Conservation (phyloP, 768 basidiomycete species). For the Rhodotorula taiwanensis region DNA sequence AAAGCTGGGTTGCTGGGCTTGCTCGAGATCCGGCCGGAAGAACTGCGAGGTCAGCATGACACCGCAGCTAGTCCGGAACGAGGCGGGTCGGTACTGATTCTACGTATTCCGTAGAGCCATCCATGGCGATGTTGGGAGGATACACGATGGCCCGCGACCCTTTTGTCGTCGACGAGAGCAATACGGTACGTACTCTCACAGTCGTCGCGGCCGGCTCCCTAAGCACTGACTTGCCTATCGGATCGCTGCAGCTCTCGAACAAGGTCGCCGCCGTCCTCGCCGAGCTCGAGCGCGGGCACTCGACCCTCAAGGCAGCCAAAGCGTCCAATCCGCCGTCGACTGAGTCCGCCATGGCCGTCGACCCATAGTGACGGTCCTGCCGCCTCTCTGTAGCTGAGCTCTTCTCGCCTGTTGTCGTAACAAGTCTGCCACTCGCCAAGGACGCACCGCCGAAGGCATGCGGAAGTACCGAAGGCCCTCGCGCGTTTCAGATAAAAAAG, state of each 20-base stretch:
- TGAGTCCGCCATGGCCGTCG: too few relatives aligned
- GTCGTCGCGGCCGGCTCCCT: too few relatives aligned
- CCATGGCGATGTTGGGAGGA: background rate
- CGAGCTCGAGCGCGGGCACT: too few relatives aligned
- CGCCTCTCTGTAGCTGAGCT: too few relatives aligned
- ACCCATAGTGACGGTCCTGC: too few relatives aligned
- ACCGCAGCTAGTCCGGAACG: background rate
- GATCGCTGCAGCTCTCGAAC: background rate
- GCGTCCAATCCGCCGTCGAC: too few relatives aligned
- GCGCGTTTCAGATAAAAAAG: too few relatives aligned
- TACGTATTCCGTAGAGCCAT: background rate
- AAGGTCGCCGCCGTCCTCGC: background rate
- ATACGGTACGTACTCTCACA: background rate
- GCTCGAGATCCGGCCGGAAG: conserved; percentile 5
- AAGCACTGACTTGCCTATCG: background rate
- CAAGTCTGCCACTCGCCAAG: too few relatives aligned
- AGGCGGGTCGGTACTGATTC: background rate
- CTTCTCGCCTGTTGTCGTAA: too few relatives aligned
- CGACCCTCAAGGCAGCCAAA: too few relatives aligned
- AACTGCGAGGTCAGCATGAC: background rate
- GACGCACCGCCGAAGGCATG: too few relatives aligned
- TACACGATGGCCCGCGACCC: background rate
- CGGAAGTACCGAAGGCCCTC: too few relatives aligned
- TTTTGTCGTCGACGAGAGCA: background rate
- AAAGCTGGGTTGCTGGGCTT: conserved; percentile 8